These are phyloP conservation scores for Crepidotus sp. DNA, from an alignment of 1,284 basidiomycete genomes.

Conservation along the genomic window DNA sequence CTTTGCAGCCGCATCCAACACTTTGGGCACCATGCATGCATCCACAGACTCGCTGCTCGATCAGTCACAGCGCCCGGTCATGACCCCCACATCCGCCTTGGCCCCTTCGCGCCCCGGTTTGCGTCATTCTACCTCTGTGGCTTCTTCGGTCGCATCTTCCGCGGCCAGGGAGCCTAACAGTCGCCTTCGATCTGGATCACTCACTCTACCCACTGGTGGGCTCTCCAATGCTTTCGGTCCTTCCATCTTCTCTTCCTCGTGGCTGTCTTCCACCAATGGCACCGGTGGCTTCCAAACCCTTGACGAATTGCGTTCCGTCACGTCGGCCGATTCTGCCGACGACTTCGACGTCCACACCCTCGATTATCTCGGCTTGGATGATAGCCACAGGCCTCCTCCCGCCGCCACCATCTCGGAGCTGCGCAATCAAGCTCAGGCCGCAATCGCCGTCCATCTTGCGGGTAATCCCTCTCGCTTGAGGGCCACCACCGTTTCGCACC, in stretches of 20 bases:
- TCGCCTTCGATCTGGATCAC: conserved; percentile 82
- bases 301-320: conserved; percentile 72
- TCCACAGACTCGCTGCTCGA: conserved; percentile 61
- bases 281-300: conserved; percentile 52
- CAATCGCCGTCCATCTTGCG: conserved; percentile 73
- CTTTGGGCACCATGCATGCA: conserved; percentile 41
- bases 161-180: conserved; percentile 59
- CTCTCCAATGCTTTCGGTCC: conserved; percentile 83
- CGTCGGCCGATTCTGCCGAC: conserved; percentile 73
- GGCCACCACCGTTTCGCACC: conserved; percentile 86
- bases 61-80: conserved; percentile 41
- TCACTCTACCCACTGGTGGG: conserved; percentile 70
- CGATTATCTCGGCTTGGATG: conserved; percentile 90
- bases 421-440: conserved; percentile 79
- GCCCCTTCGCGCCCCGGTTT: conserved; percentile 57
- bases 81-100: conserved; percentile 35
- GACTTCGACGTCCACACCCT: conserved; percentile 90
- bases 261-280: conserved; percentile 63
- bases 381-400: conserved; percentile 54
- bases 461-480: conserved; percentile 67
- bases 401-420: conserved; percentile 81
- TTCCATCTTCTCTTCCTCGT: conserved; percentile 80
- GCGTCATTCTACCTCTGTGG: conserved; percentile 67
- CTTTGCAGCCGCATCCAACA: conserved; percentile 61
- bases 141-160: conserved; percentile 53